phyloP scores from a whole-genome alignment of 2,329 filamentous ascomycete species.

The Albifimbria verrucaria region DNA sequence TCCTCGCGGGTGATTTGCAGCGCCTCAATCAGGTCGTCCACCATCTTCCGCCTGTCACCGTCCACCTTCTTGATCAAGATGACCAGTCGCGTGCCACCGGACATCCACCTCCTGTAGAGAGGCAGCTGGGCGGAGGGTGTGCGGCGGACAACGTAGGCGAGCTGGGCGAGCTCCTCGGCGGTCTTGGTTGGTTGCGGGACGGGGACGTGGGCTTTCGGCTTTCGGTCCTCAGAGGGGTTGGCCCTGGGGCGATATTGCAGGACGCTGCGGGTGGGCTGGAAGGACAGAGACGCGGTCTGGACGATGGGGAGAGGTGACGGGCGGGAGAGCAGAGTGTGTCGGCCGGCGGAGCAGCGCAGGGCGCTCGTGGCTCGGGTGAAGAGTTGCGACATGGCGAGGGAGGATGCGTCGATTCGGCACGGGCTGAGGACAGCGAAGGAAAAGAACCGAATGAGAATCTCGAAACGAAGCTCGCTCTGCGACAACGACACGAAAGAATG shows the following conservation, averaged over 20 bases:
- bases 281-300: conserved; percentile 15
- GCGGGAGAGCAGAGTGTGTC: conserved; percentile 4
- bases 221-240: conserved; percentile 15
- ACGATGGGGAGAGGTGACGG: conserved; percentile 12
- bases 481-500: not conserved
- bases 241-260: conserved; percentile 10
- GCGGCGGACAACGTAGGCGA: conserved; percentile 68
- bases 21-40: conserved; percentile 57
- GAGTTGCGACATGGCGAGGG: conserved; percentile 22
- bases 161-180: conserved; percentile 21
- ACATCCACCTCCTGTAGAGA: conserved; percentile 71
- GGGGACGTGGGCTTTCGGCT: conserved; percentile 20
- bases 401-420: not conserved
- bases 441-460: no score
- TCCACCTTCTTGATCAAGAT: conserved; percentile 77
- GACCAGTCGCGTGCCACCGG: conserved; percentile 71
- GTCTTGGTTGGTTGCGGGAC: conserved; percentile 27
- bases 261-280: conserved; percentile 17
- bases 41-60: conserved; percentile 64
- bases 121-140: conserved; percentile 69
- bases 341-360: not conserved
- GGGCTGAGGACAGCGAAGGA: not conserved
- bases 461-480: no score
- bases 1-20: conserved; percentile 55
- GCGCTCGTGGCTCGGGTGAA: conserved; percentile 12